phyloP scores from a whole-genome alignment of 139 green algal genomes.

The Auxenochlorella pyrenoidosa region DNA sequence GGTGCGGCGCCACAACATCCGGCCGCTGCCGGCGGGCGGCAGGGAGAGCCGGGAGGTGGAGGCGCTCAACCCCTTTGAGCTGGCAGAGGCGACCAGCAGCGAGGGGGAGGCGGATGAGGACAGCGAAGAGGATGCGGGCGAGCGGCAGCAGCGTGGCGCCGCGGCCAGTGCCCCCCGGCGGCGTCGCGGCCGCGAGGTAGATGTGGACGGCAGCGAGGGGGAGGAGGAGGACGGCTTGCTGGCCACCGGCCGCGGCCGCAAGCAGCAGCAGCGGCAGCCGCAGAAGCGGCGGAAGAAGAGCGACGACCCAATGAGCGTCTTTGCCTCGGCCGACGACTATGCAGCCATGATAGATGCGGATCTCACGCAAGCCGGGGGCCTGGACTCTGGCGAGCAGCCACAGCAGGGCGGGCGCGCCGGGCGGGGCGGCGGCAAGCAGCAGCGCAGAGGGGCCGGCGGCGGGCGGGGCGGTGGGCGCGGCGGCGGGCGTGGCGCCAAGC shows the following conservation, averaged over 20 bases:
- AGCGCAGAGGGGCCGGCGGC: not conserved
- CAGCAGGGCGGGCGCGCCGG: not conserved
- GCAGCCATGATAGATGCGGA: slow-evolving; percentile 43
- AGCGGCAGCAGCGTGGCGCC: not conserved
- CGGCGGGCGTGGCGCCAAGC: not conserved
- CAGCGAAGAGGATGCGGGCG: not conserved
- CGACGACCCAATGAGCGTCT: slow-evolving; percentile 46
- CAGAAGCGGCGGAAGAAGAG: slow-evolving; percentile 24
- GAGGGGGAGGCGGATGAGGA: slow-evolving; percentile 8
- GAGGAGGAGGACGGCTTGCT: not conserved
- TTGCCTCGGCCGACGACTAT: slow-evolving; percentile 74
- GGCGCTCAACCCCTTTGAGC: slow-evolving; percentile 49
- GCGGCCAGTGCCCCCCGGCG: not conserved
- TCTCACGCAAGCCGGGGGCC: not conserved
- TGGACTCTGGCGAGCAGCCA: not conserved
- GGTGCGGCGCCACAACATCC: not conserved
- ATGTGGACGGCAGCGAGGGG: not conserved
- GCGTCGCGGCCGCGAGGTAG: not conserved
- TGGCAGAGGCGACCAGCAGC: slow-evolving; percentile 28
- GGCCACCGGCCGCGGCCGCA: not conserved
- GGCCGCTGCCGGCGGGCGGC: slow-evolving; percentile 1
- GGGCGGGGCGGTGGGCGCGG: not conserved
- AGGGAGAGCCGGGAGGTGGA: slow-evolving; percentile 26
- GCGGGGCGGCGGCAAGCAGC: not conserved
- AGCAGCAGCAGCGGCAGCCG: not conserved